These are phyloP conservation scores for Fusarium succisae DNA, from an alignment of 2,329 filamentous ascomycete species.

Conservation along the genomic window DNA sequence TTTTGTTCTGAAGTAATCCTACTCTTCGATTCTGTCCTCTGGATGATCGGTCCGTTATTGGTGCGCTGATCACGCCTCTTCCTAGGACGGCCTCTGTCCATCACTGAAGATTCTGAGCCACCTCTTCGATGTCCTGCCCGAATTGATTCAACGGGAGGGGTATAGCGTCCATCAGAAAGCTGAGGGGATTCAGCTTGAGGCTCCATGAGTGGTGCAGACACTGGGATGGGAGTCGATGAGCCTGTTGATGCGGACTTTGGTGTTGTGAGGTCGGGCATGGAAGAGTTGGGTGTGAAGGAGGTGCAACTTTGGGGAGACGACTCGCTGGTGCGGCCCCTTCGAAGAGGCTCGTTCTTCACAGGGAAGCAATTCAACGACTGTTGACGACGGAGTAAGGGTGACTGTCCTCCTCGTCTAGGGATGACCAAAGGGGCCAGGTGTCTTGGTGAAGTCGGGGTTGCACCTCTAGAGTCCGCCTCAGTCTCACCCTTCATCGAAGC, in stretches of 20 bases:
- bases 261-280: constrained; percentile 52
- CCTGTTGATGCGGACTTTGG: constrained; percentile 56
- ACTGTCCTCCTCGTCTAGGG: constrained; percentile 47
- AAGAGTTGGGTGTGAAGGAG: constrained; percentile 49
- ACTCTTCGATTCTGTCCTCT: constrained; percentile 54
- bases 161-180: constrained; percentile 53
- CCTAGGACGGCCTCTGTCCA: constrained; percentile 69
- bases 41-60: constrained; percentile 50
- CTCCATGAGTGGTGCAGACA: constrained; percentile 59
- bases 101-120: constrained; percentile 66
- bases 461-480: constrained; percentile 1
- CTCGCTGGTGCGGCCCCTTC: constrained; percentile 55
- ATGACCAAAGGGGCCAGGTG: constrained; percentile 66
- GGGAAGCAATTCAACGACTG: constrained; percentile 58
- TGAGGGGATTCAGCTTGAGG: constrained; percentile 53
- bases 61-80: constrained; percentile 59
- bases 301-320: constrained; percentile 56
- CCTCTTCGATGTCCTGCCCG: constrained; percentile 57
- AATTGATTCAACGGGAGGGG: constrained; percentile 39
- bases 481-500: constrained; percentile 38
- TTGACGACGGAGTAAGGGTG: constrained; percentile 44
- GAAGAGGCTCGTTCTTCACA: constrained; percentile 55
- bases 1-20: constrained; percentile 62
- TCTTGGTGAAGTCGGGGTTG: constrained; percentile 59
- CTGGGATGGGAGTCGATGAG: constrained; percentile 56